phyloP scores from a whole-genome alignment of 106 monocot genomes.

The Dioscorea dumetorum region DNA sequence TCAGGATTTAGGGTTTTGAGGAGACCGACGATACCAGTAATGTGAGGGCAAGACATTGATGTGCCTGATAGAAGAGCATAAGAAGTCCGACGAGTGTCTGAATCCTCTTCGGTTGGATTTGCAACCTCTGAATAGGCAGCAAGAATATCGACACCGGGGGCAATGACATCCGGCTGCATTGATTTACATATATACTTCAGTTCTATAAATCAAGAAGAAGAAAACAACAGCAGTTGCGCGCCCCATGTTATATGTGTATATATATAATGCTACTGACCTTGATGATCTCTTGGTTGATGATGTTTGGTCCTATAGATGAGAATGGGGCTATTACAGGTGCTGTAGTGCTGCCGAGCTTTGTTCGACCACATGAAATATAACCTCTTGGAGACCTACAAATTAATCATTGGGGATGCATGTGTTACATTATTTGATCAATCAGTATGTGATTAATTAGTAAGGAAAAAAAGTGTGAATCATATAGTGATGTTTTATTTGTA shows the following conservation, averaged over 20 bases:
- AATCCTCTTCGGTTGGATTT: background rate
- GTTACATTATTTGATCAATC: no score
- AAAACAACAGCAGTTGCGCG: background rate
- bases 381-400: conserved; percentile 29
- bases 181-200: no score
- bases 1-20: conserved; percentile 36
- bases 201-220: no score
- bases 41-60: conserved; percentile 57
- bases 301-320: conserved; percentile 61
- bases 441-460: no score
- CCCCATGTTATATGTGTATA: no score
- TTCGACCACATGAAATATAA: conserved; percentile 22
- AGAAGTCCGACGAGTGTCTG: conserved; percentile 10
- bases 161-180: conserved; percentile 56
- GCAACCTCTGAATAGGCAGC: conserved; percentile 21
- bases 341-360: conserved; percentile 19
- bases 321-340: conserved; percentile 48
- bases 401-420: background rate
- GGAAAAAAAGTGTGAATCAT: no score
- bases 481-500: no score
- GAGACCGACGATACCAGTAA: conserved; percentile 41
- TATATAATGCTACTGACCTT: conserved; percentile 38
- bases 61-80: conserved; percentile 37
- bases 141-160: conserved; percentile 46
- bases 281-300: conserved; percentile 36